phyloP scores from a whole-genome alignment of 73 alveolate species.

The Uronychia setigera region DNA sequence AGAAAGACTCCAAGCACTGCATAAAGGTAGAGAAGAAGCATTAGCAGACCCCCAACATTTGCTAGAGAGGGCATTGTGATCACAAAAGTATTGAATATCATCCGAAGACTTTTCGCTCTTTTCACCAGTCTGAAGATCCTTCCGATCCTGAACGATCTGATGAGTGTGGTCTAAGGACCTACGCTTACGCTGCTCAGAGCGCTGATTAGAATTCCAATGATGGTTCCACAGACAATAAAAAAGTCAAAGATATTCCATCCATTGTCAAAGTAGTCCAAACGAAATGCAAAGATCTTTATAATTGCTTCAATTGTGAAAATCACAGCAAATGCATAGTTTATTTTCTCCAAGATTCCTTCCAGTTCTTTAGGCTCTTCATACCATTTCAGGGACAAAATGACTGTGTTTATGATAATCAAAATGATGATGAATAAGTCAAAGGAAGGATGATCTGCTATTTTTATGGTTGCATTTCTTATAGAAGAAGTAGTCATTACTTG shows the following conservation, averaged over 20 bases:
- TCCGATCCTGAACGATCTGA: not conserved
- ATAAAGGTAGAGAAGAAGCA: conserved; percentile 87
- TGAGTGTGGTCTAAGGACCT: conserved; percentile 16
- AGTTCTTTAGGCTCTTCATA: conserved; percentile 14
- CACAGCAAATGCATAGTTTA: conserved; percentile 78
- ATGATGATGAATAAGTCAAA: conserved; percentile 33
- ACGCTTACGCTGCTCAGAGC: conserved; percentile 58
- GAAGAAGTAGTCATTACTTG: not conserved
- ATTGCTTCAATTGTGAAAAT: conserved; percentile 86
- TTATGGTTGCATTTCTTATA: not conserved
- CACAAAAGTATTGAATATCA: conserved; percentile 78
- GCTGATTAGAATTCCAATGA: conserved; percentile 62
- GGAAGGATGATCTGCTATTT: conserved; percentile 14
- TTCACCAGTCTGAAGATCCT: conserved; percentile 88
- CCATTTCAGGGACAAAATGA: conserved; percentile 28
- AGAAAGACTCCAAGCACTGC: conserved; percentile 93
- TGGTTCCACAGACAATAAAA: conserved; percentile 66
- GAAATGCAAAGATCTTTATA: conserved; percentile 81
- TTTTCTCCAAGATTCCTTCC: conserved; percentile 53
- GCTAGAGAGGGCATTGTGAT: conserved; percentile 91
- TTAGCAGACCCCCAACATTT: conserved; percentile 87
- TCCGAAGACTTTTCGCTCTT: conserved; percentile 82
- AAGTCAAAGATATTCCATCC: conserved; percentile 94
- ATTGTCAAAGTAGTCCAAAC: conserved; percentile 79
- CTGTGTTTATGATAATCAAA: conserved; percentile 20